These are phyloP conservation scores for Saccharomycopsis fodiens DNA, from an alignment of 805 yeast genomes.

Conservation along the genomic window DNA sequence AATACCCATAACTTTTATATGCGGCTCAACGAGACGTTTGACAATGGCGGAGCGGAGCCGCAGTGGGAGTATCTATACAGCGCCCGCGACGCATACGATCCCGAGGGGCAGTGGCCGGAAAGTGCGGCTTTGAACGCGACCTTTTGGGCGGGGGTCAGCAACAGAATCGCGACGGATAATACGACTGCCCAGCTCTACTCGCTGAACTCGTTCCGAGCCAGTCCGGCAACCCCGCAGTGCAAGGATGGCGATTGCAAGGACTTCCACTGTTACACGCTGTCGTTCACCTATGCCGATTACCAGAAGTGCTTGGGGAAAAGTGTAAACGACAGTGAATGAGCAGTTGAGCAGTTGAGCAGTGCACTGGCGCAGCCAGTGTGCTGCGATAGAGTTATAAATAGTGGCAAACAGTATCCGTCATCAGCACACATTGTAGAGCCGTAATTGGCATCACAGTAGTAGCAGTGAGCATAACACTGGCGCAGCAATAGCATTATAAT, in stretches of 20 bases:
- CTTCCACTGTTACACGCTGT: slow-evolving; percentile 35
- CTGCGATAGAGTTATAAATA: too few relatives aligned
- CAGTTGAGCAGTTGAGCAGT: too few relatives aligned
- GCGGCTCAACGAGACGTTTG: slow-evolving; percentile 50
- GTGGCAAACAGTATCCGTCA: too few relatives aligned
- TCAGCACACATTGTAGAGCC: too few relatives aligned
- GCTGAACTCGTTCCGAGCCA: slow-evolving; percentile 42
- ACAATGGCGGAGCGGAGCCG: slow-evolving; percentile 48
- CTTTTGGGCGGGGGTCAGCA: slow-evolving; percentile 56
- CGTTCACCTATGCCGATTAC: slow-evolving; percentile 31
- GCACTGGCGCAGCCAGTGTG: too few relatives aligned
- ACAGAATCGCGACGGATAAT: slow-evolving; percentile 34
- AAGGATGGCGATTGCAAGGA: slow-evolving; percentile 28
- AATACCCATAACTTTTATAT: slow-evolving; percentile 54
- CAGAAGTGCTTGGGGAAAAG: slow-evolving; percentile 12
- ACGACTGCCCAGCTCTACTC: slow-evolving; percentile 43
- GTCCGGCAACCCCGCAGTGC: slow-evolving; percentile 50
- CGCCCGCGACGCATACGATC: slow-evolving; percentile 51
- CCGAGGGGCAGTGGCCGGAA: slow-evolving; percentile 47
- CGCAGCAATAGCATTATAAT: too few relatives aligned
- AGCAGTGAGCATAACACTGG: too few relatives aligned
- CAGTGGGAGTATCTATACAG: slow-evolving; percentile 58
- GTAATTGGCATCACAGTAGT: too few relatives aligned
- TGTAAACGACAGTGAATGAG: not conserved
- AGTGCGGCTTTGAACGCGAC: slow-evolving; percentile 56